Evolutionary conservation across 306 rosid species (phyloP).

Genomic region (Styphnolobium japonicum): DNA sequence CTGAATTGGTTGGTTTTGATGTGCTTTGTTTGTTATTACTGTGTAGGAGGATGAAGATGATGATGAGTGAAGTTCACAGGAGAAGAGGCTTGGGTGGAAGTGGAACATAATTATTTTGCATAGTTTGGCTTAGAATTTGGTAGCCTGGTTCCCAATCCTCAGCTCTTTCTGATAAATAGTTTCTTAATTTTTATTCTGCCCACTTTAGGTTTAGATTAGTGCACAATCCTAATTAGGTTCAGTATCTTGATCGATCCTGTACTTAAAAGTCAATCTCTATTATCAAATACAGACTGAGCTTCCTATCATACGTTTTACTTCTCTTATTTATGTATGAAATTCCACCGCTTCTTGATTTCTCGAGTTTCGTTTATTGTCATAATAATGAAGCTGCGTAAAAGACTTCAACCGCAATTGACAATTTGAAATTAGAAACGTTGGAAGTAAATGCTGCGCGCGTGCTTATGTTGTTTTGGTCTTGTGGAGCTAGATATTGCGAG

Average conservation of each 20-base stretch:
- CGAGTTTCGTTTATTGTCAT: neutral
- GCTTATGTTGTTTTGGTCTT: too few species aligned
- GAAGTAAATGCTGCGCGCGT: too few species aligned
- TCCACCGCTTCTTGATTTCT: neutral
- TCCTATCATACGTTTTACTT: conserved; percentile 14
- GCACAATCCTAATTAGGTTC: neutral
- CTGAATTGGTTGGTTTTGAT: neutral
- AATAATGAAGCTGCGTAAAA: neutral
- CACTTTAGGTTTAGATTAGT: conserved; percentile 24
- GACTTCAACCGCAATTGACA: too few species aligned
- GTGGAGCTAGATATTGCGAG: too few species aligned
- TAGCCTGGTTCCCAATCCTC: conserved; percentile 25
- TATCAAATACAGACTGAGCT: neutral
- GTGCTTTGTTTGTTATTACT: neutral
- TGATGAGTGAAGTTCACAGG: conserved; percentile 44
- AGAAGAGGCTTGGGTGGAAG: conserved; percentile 11
- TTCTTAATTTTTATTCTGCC: conserved; percentile 25
- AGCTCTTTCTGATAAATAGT: conserved; percentile 26
- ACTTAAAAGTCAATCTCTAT: conserved; percentile 21
- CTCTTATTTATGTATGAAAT: neutral
- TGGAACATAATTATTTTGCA: conserved; percentile 19
- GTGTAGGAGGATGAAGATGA: conserved; percentile 70
- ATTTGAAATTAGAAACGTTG: too few species aligned
- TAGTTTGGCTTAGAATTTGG: conserved; percentile 20
- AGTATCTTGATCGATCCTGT: conserved; percentile 25